phyloP scores from a whole-genome alignment of 352 stramenopile species.

The Phytophthora chlamydospora region DNA sequence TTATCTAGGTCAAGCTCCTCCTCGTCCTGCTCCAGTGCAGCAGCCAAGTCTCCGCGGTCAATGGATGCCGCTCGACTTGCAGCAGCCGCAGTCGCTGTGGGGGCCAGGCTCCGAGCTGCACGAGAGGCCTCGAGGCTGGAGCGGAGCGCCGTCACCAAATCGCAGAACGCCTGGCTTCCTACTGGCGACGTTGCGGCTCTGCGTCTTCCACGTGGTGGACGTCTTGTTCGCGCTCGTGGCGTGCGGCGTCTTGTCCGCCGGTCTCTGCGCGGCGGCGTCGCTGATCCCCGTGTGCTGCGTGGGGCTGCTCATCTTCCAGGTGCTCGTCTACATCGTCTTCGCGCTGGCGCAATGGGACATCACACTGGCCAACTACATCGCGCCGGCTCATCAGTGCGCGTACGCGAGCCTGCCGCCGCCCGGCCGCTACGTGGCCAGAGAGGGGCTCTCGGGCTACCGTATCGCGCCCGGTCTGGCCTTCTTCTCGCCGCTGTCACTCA shows the following conservation, averaged over 20 bases:
- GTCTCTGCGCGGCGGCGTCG: conserved; percentile 45
- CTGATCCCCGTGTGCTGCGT: conserved; percentile 71
- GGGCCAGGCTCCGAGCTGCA: background rate
- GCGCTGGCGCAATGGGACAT: conserved; percentile 68
- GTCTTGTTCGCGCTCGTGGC: conserved; percentile 54
- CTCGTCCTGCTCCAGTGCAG: conserved; percentile 12
- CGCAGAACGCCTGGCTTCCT: conserved; percentile 21
- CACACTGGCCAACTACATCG: conserved; percentile 45
- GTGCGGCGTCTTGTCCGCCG: conserved; percentile 52
- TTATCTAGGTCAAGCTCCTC: conserved; percentile 3
- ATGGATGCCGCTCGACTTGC: conserved; percentile 19
- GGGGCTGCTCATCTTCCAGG: conserved; percentile 65
- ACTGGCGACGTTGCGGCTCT: conserved; percentile 47
- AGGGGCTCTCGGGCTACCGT: conserved; percentile 36
- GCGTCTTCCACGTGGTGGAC: conserved; percentile 66
- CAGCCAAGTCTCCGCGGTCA: conserved; percentile 18
- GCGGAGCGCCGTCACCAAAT: background rate
- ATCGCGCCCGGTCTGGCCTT: conserved; percentile 50
- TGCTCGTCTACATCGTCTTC: conserved; percentile 60
- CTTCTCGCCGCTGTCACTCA: conserved; percentile 70
- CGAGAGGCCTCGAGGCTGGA: conserved; percentile 1
- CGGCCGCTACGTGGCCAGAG: conserved; percentile 16
- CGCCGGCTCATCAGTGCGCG: conserved; percentile 41
- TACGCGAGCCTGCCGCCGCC: conserved; percentile 40
- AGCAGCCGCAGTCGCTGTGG: conserved; percentile 2